Base-by-base conservation (phyloP, 2,329 filamentous ascomycete species). In the Fusarium tjaetaba region DNA sequence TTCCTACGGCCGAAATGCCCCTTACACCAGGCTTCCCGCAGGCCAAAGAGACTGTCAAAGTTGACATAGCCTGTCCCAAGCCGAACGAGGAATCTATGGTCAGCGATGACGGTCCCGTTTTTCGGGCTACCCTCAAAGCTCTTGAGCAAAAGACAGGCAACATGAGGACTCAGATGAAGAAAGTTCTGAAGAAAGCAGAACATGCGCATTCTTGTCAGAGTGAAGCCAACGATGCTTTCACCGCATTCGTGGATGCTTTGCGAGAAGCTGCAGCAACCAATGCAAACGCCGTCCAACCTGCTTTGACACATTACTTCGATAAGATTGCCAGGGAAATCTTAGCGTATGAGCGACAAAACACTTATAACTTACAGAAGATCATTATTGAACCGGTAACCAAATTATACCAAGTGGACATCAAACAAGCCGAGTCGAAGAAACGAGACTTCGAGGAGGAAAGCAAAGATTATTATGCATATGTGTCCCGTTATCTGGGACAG, bases 401-500 rank as follows among this genome's bases (percentile, higher is more conserved):
- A 82, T 86, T 99, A 20, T 99, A 99, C 82, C 94, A 94, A 70
- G 88, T 96, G 73, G 97, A 99, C 79, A 98, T 99, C 85, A 99
- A 99, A 82, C 95, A 97, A 82, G 97, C 96, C 32, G 96, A 99
- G 79, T 88, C 93, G 45, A 99, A 99, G 85, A 97, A 96, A 84
- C 94, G 96, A 74, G 96, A 98, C 77, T 99, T 99, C 77, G 96
- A 99, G 73, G 96, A 99, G 79, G 96, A 99, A 81, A 98, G 96
- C 85, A 96, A 97, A 81, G 96, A 99, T 81, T 99, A 97, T 84
- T 99, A 99, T 83, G 92, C 93, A 71, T 99, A 97, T 80, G 94
- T 98, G 57, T 93, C 95, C 71, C 91, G 95, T 52, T 99, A 99
- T 83, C 89, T 99, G n/a, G 96, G 96, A 38, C 96, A 98, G 81